A percentile compares a stretch with the other conserved stretches of the same genome.
Evolutionary conservation across 208 protist genomes (phyloP).

Genomic region (Zelonia costaricensis): DNA sequence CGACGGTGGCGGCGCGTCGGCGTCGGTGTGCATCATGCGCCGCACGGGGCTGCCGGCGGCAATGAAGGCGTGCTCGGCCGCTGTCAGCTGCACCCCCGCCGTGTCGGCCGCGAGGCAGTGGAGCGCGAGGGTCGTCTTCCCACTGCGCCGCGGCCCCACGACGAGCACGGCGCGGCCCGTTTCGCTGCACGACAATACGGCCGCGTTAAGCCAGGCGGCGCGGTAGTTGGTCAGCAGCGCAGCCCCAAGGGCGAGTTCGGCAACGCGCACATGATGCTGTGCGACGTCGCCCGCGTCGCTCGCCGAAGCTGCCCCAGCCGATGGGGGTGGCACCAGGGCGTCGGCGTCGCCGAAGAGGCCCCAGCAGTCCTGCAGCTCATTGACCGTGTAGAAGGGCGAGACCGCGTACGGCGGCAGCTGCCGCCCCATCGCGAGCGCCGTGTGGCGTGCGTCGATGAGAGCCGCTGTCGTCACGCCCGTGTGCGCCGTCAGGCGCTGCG

Average conservation of each 20-base stretch:
- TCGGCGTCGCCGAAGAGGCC: slow-evolving; percentile 59
- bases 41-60: slow-evolving; percentile 24
- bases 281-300: slow-evolving; percentile 8
- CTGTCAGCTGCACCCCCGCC: slow-evolving; percentile 36
- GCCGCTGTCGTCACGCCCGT: slow-evolving; percentile 35
- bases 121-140: slow-evolving; percentile 82
- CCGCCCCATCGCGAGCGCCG: slow-evolving; percentile 28
- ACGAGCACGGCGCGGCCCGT: slow-evolving; percentile 51
- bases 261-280: slow-evolving; percentile 29
- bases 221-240: slow-evolving; percentile 40
- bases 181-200: slow-evolving; percentile 40
- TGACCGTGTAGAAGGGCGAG: slow-evolving; percentile 67
- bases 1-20: neutral
- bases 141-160: slow-evolving; percentile 47
- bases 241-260: slow-evolving; percentile 44
- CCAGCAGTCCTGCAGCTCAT: slow-evolving; percentile 61
- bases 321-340: slow-evolving; percentile 4
- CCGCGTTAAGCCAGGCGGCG: slow-evolving; percentile 59
- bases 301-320: neutral
- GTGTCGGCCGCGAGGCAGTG: slow-evolving; percentile 44
- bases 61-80: slow-evolving; percentile 57
- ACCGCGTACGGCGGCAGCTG: slow-evolving; percentile 43
- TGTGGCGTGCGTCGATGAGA: slow-evolving; percentile 34
- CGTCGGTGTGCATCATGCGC: slow-evolving; percentile 8
- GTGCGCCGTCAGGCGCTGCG: slow-evolving; percentile 57